A percentile compares a stretch with the other conserved stretches of the same genome.
These are phyloP conservation scores for Dryadomyces quercivorus DNA, from an alignment of 2,329 filamentous ascomycete species.

Conservation along the genomic window DNA sequence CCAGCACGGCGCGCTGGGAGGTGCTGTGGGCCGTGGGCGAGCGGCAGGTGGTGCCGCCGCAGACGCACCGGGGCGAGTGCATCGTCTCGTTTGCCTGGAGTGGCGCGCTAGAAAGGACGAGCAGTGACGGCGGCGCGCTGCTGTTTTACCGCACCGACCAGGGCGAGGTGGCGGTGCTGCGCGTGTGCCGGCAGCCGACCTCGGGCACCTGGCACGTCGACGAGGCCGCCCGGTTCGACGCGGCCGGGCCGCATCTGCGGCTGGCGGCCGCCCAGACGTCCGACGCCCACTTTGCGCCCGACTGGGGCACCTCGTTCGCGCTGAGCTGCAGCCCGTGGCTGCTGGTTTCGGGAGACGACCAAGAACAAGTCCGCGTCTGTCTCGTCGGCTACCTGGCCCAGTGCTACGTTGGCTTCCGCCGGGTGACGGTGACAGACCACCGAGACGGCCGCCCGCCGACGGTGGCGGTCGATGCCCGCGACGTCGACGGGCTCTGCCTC, in stretches of 20 bases:
- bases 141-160: constrained; percentile 40
- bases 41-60: constrained; percentile 33
- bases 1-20: constrained; percentile 33
- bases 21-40: constrained; percentile 45
- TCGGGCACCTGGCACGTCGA: constrained; percentile 32
- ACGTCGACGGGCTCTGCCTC: constrained; percentile 36
- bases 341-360: constrained; percentile 15
- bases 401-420: constrained; percentile 43
- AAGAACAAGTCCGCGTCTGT: constrained; percentile 18
- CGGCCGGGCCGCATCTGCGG: constrained; percentile 29
- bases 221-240: constrained; percentile 37
- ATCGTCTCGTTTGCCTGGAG: constrained; percentile 42
- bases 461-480: constrained; percentile 27
- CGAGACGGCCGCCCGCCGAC: constrained; percentile 4
- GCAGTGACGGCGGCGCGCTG: constrained; percentile 20
- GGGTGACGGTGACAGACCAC: constrained; percentile 25
- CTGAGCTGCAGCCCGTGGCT: constrained; percentile 45
- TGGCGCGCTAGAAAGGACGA: constrained; percentile 17
- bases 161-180: constrained; percentile 37
- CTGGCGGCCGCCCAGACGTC: constrained; percentile 19
- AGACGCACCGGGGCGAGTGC: constrained; percentile 28
- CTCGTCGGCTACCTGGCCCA: constrained; percentile 37
- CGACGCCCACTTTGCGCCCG: constrained; percentile 37
- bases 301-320: constrained; percentile 32
- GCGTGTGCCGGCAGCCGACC: constrained; percentile 23